phyloP scores from a whole-genome alignment of 352 stramenopile species.

The Hyaloperonospora arabidopsidis region DNA sequence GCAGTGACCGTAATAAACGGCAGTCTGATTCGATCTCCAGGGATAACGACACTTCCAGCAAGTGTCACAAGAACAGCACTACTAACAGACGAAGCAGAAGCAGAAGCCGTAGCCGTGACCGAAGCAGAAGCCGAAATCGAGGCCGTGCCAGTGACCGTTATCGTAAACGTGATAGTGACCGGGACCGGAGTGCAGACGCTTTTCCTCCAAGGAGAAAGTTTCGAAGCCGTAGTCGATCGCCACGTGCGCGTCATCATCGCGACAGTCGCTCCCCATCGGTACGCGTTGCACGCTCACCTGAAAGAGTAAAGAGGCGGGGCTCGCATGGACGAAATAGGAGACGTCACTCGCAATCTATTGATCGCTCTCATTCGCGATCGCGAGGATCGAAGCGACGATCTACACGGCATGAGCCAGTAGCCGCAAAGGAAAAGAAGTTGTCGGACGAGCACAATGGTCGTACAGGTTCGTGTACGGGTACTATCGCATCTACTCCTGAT shows the following conservation, averaged over 20 bases:
- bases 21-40: constrained; percentile 5
- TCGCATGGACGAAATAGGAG: constrained; percentile 7
- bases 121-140: constrained; percentile 6
- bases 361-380: constrained; percentile 25
- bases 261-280: constrained; percentile 16
- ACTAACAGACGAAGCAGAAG: constrained; percentile 9
- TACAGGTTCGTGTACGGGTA: background rate
- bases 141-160: background rate
- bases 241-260: constrained; percentile 10
- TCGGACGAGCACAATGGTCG: background rate
- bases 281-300: constrained; percentile 11
- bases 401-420: constrained; percentile 3
- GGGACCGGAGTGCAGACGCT: background rate
- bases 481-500: background rate
- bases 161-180: background rate
- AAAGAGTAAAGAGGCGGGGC: constrained; percentile 20
- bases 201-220: background rate
- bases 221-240: constrained; percentile 18
- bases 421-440: constrained; percentile 8
- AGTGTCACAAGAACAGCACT: constrained; percentile 6
- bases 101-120: background rate
- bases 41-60: constrained; percentile 3
- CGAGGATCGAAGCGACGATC: constrained; percentile 9
- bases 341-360: background rate
- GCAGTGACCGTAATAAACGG: constrained; percentile 8